Evolutionary conservation across 352 stramenopile genomes (phyloP), one percentile per base, ranked within the genome.

Genomic region (Halophytophthora batemanensis): DNA sequence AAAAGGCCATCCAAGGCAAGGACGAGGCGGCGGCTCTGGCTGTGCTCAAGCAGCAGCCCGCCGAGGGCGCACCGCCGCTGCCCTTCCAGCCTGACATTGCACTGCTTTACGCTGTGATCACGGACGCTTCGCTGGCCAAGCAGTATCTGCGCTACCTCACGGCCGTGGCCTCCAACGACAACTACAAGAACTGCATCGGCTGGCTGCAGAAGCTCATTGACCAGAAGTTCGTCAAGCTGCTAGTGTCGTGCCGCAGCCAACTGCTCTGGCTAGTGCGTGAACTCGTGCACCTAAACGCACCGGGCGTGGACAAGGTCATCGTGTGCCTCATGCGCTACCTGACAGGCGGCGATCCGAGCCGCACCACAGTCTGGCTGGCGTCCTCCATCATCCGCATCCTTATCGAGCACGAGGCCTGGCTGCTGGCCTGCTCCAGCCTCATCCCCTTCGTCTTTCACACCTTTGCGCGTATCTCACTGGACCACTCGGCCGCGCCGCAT

Each of bases 361-460:
- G 77, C 31, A 90, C 82, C 11, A 86, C 78, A 2, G 66, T 87
- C 29, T 92, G 82, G 82, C 66, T 92, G 42, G 77, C 82, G 22
- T 87, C 79, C 15, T 88, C 82, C 1, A 81, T 87, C 54, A 82
- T 92, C 25, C 75, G 77, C 29, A 82, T 92, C 38, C 52, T 92
- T 17, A 81, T 85, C 23, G 82, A 92, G 50, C 82, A 92, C 53
- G 82, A 93, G 56, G 35, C 68, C 6, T 93, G 82, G 82, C 48
- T 93, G 44, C 54, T 93, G 19, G 82, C 79, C 5, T 77, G 74
- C 47, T 79, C 82, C 21, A 83, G 63, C 28, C 64, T 93, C 14
- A 90, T 90, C 29, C 82, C 82, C 12, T 92, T 87, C 41, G 82
- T 90, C 6, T 92, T 92, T 36, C 78, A 92, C 45, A 87, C 82